Evolutionary conservation across 2,329 filamentous ascomycete genomes (phyloP).

Genomic region (Truncatella angustata): DNA sequence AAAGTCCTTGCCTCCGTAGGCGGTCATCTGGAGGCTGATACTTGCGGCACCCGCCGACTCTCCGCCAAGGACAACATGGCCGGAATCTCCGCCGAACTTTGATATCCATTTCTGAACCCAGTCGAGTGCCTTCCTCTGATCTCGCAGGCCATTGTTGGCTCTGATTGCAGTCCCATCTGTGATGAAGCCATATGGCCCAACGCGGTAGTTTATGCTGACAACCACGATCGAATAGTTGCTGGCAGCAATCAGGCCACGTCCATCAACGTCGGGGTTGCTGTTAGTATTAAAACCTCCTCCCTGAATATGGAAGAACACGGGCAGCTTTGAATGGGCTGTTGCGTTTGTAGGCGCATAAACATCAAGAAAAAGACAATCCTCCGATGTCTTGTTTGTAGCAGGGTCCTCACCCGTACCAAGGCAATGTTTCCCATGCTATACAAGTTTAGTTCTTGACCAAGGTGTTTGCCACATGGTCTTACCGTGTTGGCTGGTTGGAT

Average conservation of each 20-base stretch:
- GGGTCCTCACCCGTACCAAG: slow-evolving; percentile 19
- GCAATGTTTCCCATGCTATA: slow-evolving; percentile 25
- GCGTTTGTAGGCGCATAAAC: slow-evolving; percentile 58
- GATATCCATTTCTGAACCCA: slow-evolving; percentile 68
- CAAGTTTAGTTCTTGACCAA: neutral
- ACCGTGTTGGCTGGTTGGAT: slow-evolving; percentile 56
- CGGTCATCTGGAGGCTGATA: slow-evolving; percentile 62
- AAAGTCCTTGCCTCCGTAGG: slow-evolving; percentile 47
- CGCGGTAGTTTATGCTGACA: slow-evolving; percentile 74
- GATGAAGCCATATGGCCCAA: slow-evolving; percentile 72
- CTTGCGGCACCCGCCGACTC: slow-evolving; percentile 67
- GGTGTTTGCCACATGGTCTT: slow-evolving; percentile 15
- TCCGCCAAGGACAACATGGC: slow-evolving; percentile 67
- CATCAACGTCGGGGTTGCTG: slow-evolving; percentile 54
- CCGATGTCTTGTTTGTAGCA: slow-evolving; percentile 27
- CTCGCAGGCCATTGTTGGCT: slow-evolving; percentile 67
- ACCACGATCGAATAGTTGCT: slow-evolving; percentile 62
- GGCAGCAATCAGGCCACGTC: slow-evolving; percentile 57
- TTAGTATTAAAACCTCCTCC: slow-evolving; percentile 59
- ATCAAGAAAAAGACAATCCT: slow-evolving; percentile 71
- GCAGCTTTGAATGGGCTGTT: slow-evolving; percentile 49
- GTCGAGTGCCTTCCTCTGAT: slow-evolving; percentile 66
- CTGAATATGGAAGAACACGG: slow-evolving; percentile 60
- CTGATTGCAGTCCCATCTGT: slow-evolving; percentile 54
- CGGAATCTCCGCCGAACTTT: slow-evolving; percentile 67